Base-by-base conservation (phyloP, 495 filamentous ascomycete genomes). In the Bryoglossum gracile region DNA sequence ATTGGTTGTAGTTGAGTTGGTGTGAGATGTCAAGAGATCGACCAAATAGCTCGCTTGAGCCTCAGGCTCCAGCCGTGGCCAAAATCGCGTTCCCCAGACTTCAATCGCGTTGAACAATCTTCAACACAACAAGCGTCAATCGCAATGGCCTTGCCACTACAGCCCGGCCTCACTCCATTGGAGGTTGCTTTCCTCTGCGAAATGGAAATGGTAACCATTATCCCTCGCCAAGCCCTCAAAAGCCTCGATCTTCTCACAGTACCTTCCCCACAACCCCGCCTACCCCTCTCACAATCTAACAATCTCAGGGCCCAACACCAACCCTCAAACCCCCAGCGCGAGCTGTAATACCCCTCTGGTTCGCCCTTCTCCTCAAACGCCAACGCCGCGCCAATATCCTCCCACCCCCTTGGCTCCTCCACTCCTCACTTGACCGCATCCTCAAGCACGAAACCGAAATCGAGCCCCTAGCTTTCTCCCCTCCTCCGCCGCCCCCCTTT, bases 141-240 rank as follows among this genome's bases (percentile, higher is more conserved):
- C 8, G 18, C 25, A 37, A 95, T 95, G 89, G 89, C 89, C 24
- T 80, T 90, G 46, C 86, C 86, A 45, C 71, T 91, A 28, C 86
- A 83, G 21, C 78, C 83, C 52, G 89, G 89, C 68, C 78, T 95
- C 18, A 87, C 86, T 48, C 88, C 91, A 48, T 69, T 84, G 54
- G 92, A 98, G 70, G 83, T 95, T 35, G 86, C 89, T 58, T 98
- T 97, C 65, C 76, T 96, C 37, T 94, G 90, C 65, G 92, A 98
- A 69, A 95, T 95, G 87, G 89, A 95, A 67, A 76, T 84, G 58
- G 85, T 98, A 37, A 95, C 90, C 1, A 77, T 98, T 9, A 78
- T 97, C 33, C 92, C 92, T 45, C 87, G 92, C 24, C 90, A 96
- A 64, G 79, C 84, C 46, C 78, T 97, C 38, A 89, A 96, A 53